A percentile compares a stretch with the other conserved stretches of the same genome.
phyloP scores from a whole-genome alignment of 352 stramenopile genomes.

The Phytophthora fragariaefolia region DNA sequence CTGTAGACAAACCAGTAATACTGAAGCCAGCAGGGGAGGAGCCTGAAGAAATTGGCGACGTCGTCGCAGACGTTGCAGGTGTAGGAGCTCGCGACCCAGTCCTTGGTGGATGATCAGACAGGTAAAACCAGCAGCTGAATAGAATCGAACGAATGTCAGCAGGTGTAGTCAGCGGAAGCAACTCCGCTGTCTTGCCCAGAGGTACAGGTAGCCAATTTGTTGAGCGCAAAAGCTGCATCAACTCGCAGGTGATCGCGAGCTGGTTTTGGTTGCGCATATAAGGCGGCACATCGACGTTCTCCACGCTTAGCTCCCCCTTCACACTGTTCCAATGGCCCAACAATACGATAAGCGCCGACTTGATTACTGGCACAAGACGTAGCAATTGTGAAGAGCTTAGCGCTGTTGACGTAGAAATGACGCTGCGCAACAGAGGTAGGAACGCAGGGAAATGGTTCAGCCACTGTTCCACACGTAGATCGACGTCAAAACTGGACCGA shows the following conservation, averaged over 20 bases:
- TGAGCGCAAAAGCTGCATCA: slow-evolving; percentile 63
- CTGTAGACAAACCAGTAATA: slow-evolving; percentile 27
- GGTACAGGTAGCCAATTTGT: slow-evolving; percentile 68
- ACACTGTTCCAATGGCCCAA: slow-evolving; percentile 87
- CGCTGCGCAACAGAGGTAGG: slow-evolving; percentile 56
- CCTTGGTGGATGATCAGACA: slow-evolving; percentile 72
- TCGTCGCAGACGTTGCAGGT: slow-evolving; percentile 48
- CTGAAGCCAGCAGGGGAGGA: slow-evolving; percentile 53
- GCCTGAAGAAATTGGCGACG: slow-evolving; percentile 52
- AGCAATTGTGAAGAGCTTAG: slow-evolving; percentile 53
- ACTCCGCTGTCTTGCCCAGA: slow-evolving; percentile 57
- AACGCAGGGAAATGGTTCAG: slow-evolving; percentile 84
- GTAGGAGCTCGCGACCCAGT: slow-evolving; percentile 39
- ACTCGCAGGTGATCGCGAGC: slow-evolving; percentile 64
- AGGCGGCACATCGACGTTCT: slow-evolving; percentile 81
- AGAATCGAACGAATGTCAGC: slow-evolving; percentile 80
- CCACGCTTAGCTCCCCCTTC: slow-evolving; percentile 62
- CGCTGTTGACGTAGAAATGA: slow-evolving; percentile 47
- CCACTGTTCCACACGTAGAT: slow-evolving; percentile 85
- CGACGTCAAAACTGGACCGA: slow-evolving; percentile 82
- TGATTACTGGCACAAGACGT: slow-evolving; percentile 76
- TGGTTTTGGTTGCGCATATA: slow-evolving; percentile 85
- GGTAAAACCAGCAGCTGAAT: slow-evolving; percentile 87
- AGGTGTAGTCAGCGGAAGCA: slow-evolving; percentile 73
- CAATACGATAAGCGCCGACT: slow-evolving; percentile 75